Percentiles rank a stretch among this genome's conserved stretches.
Conservation (phyloP, 2,329 filamentous ascomycete species). For the Westerdykella ornata region DNA sequence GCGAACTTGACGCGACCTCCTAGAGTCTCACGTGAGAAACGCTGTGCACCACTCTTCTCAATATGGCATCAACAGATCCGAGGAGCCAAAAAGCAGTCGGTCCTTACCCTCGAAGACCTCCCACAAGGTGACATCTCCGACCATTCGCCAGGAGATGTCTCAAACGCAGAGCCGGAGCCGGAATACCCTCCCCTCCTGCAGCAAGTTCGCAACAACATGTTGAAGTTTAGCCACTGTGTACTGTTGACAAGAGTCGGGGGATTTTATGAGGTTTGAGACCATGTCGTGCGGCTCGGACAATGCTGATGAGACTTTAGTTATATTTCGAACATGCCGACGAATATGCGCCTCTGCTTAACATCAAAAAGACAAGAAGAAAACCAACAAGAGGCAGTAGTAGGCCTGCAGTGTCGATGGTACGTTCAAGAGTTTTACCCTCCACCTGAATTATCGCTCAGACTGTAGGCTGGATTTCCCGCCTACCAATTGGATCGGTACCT, state of each 20-base stretch:
- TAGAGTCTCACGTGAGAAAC: slow-evolving; percentile 25
- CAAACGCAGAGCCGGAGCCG: slow-evolving; percentile 40
- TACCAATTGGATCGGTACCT: slow-evolving; percentile 89
- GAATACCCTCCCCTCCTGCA: slow-evolving; percentile 82
- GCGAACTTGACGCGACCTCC: slow-evolving; percentile 19
- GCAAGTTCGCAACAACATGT: slow-evolving; percentile 83
- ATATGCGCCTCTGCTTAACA: slow-evolving; percentile 73
- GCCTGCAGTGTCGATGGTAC: slow-evolving; percentile 72
- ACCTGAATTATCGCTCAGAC: no score
- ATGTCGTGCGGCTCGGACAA: slow-evolving; percentile 2
- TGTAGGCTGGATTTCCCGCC: slow-evolving; percentile 81
- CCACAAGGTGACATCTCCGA: slow-evolving; percentile 50
- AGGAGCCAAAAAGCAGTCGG: slow-evolving; percentile 39
- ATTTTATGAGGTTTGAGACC: slow-evolving; percentile 68
- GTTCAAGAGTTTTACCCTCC: slow-evolving; percentile 5
- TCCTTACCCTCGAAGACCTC: slow-evolving; percentile 39
- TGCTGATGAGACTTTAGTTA: slow-evolving; percentile 42
- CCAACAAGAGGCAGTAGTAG: slow-evolving; percentile 51
- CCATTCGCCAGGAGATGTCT: slow-evolving; percentile 36
- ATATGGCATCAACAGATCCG: slow-evolving; percentile 17
- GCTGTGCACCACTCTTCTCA: slow-evolving; percentile 1
- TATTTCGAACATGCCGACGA: slow-evolving; percentile 96
- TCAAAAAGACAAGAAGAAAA: slow-evolving; percentile 78
- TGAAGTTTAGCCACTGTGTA: slow-evolving; percentile 83
- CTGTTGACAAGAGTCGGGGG: slow-evolving; percentile 85